These are phyloP conservation scores for Phytophthora nicotianae DNA, from an alignment of 352 stramenopile genomes.

Conservation along the genomic window DNA sequence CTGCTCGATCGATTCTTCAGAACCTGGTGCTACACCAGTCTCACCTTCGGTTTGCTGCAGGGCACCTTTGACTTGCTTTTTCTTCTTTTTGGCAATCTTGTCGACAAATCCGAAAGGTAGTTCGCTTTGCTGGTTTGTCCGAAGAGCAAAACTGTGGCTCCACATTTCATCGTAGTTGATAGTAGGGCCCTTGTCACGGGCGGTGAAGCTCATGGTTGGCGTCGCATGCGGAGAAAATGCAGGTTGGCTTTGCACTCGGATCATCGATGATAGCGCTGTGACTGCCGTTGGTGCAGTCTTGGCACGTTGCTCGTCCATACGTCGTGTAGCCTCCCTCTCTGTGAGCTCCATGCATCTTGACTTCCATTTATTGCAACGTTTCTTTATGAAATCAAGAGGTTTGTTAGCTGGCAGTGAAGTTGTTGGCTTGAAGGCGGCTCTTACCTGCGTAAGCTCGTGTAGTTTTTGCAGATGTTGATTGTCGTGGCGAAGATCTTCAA, in stretches of 20 bases:
- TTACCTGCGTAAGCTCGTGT: slow-evolving; percentile 59
- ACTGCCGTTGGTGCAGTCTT: slow-evolving; percentile 36
- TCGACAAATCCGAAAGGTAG: neutral
- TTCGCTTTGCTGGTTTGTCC: slow-evolving; percentile 27
- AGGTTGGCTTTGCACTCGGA: slow-evolving; percentile 48
- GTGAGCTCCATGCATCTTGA: slow-evolving; percentile 54
- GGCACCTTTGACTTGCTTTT: slow-evolving; percentile 19
- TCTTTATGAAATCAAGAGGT: slow-evolving; percentile 30
- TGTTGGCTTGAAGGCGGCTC: neutral
- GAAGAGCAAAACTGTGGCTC: slow-evolving; percentile 49
- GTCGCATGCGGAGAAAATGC: slow-evolving; percentile 15
- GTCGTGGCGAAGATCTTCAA: slow-evolving; percentile 68
- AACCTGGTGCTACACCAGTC: neutral
- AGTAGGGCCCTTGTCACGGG: slow-evolving; percentile 11
- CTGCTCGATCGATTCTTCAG: slow-evolving; percentile 23
- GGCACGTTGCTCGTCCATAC: slow-evolving; percentile 47
- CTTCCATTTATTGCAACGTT: slow-evolving; percentile 79
- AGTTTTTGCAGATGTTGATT: slow-evolving; percentile 63
- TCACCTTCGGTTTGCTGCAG: slow-evolving; percentile 16
- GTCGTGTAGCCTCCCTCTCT: slow-evolving; percentile 44
- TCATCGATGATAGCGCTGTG: slow-evolving; percentile 36
- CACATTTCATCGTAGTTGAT: slow-evolving; percentile 73
- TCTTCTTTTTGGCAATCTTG: slow-evolving; percentile 26
- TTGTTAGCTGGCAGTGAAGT: neutral
- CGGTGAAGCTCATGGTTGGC: slow-evolving; percentile 23